Evolutionary conservation across 345 rosid genomes (phyloP).

Genomic region (Lepidium sativum): DNA sequence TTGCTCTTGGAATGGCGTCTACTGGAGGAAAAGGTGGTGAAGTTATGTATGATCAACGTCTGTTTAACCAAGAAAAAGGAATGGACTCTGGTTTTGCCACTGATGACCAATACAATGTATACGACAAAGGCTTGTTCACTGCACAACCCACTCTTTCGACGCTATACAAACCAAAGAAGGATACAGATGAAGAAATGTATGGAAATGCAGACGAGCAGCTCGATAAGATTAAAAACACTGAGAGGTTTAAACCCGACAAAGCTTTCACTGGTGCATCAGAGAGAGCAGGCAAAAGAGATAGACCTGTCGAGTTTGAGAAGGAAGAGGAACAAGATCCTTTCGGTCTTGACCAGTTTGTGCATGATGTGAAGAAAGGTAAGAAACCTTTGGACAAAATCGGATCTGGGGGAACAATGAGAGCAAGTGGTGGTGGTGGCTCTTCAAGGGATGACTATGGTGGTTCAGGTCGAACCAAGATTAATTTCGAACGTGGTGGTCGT

Average conservation of each 20-base stretch:
- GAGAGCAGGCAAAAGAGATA: slow-evolving; percentile 60
- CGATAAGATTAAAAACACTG: slow-evolving; percentile 74
- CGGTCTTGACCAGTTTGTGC: slow-evolving; percentile 76
- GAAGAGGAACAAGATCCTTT: slow-evolving; percentile 94
- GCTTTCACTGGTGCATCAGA: slow-evolving; percentile 65
- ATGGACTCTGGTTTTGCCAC: slow-evolving; percentile 93
- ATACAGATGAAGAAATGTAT: slow-evolving; percentile 66
- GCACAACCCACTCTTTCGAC: slow-evolving; percentile 90
- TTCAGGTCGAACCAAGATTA: slow-evolving; percentile 73
- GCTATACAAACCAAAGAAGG: slow-evolving; percentile 75
- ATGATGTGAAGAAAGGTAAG: slow-evolving; percentile 77
- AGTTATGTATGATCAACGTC: slow-evolving; percentile 83
- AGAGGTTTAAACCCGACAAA: slow-evolving; percentile 83
- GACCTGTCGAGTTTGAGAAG: slow-evolving; percentile 86
- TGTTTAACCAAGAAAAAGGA: slow-evolving; percentile 96
- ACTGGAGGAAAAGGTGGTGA: slow-evolving; percentile 83
- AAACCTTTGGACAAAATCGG: slow-evolving; percentile 77
- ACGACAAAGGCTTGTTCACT: slow-evolving; percentile 80
- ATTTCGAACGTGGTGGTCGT: slow-evolving; percentile 60
- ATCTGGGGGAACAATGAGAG: slow-evolving; percentile 83
- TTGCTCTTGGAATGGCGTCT: slow-evolving; percentile 97
- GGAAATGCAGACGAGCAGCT: slow-evolving; percentile 83
- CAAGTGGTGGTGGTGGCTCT: slow-evolving; percentile 76
- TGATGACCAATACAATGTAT: slow-evolving; percentile 92
- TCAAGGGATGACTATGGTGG: slow-evolving; percentile 67